Evolutionary conservation across 257 asterid species (phyloP), one percentile per base, ranked within the genome.

Genomic region (Jacaranda copaia): DNA sequence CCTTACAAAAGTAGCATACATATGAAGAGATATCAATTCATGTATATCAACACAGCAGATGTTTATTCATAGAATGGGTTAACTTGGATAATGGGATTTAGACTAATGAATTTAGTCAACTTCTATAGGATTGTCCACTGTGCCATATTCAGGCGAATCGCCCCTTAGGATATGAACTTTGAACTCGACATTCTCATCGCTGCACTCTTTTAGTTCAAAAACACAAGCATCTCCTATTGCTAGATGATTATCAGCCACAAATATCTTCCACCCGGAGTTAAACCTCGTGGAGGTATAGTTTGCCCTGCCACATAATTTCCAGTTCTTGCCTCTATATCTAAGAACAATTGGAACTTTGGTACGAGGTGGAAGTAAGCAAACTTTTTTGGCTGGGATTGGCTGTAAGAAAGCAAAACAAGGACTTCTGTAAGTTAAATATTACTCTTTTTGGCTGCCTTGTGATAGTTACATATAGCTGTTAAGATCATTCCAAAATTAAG

Each of bases 171-270:
- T 66, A 49, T 57, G 75, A 35, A 83, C 87, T 52, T 65, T 83
- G 53, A 81, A 83, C 77, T 46, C 78, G 65, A 87, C 57, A 5
- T n/a, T 57, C 36, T 18, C 15, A 7, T 7, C 1, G 59, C 81
- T 68, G 46, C 71, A 35, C 55, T 83, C 81, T 13, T 65, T 51
- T 3, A 87, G 80, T 70, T 87, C 89, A 75, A 87, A 87, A 16
- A 85, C 87, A 68, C 81, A 77, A 35, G 71, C 87, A 83, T 85
- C 88, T 53, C 88, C 89, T 1, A 19, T 38, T 62, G 79, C 74
- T 10, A 87, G 73, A 18, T 77, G 58, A 76, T 85, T 87, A 32
- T 77, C 89, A 5, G 4, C 9, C 39, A 57, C 82, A 77, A 85
- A 87, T 1, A 16, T 13, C 67, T 35, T 81, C 86, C 85, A 85